phyloP scores from a whole-genome alignment of 2,329 filamentous ascomycete species.

The Penicillium expansum region DNA sequence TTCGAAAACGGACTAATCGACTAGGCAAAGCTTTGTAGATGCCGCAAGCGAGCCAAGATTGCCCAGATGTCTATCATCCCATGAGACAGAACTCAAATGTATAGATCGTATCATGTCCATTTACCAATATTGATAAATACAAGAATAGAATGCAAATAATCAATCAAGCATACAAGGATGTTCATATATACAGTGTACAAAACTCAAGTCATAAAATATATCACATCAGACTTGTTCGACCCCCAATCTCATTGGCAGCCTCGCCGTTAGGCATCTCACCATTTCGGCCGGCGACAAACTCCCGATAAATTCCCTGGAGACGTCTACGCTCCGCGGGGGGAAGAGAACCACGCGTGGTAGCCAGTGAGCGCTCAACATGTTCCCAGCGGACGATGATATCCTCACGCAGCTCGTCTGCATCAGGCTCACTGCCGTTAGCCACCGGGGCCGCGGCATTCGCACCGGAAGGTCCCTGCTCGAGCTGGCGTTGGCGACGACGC shows the following conservation, averaged over 20 bases:
- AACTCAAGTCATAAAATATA: neutral
- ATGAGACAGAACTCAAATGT: neutral
- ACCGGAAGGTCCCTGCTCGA: conserved; percentile 38
- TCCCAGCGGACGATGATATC: conserved; percentile 83
- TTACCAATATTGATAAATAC: conserved; percentile 8
- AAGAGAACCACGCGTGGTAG: conserved; percentile 77
- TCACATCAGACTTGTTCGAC: conserved; percentile 89
- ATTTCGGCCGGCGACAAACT: conserved; percentile 89
- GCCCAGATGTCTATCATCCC: neutral
- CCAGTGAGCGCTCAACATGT: conserved; percentile 75
- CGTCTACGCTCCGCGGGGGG: conserved; percentile 71
- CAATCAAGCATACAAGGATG: neutral
- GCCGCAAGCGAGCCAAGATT: neutral
- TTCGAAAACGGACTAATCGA: neutral
- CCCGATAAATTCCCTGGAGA: conserved; percentile 77
- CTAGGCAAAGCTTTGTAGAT: neutral
- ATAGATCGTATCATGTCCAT: conserved; percentile 1
- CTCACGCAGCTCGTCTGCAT: conserved; percentile 42
- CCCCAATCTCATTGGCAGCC: conserved; percentile 86
- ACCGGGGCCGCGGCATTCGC: conserved; percentile 13
- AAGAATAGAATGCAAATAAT: conserved; percentile 1
- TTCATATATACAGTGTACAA: conserved; percentile 24
- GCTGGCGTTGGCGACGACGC: conserved; percentile 61
- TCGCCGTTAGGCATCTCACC: conserved; percentile 95
- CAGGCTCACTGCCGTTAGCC: conserved; percentile 24